These are phyloP conservation scores for Quercus phellos DNA, from an alignment of 331 rosid species.

Conservation along the genomic window DNA sequence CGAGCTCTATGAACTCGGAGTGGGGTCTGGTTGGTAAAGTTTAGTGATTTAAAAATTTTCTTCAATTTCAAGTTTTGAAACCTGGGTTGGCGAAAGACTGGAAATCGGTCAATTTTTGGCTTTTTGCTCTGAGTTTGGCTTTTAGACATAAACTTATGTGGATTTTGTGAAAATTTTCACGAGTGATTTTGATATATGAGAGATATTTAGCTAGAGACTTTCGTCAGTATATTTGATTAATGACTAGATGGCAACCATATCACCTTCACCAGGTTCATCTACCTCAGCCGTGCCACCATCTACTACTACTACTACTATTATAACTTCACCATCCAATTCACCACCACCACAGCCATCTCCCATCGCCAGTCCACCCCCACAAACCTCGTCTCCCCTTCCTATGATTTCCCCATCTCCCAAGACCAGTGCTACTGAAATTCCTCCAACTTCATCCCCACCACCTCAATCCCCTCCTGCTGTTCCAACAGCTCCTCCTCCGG, in stretches of 20 bases:
- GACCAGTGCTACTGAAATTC: conserved; percentile 22
- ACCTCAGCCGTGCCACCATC: conserved; percentile 38
- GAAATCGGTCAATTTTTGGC: conserved; percentile 11
- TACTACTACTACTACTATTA: conserved; percentile 18
- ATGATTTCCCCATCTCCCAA: conserved; percentile 30
- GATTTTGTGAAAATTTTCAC: conserved; percentile 8
- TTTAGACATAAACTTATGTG: neutral
- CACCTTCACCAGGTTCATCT: conserved; percentile 52
- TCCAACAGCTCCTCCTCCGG: conserved; percentile 1
- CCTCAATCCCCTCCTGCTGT: conserved; percentile 17
- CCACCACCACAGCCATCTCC: conserved; percentile 27
- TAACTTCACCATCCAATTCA: conserved; percentile 10
- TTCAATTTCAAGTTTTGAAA: conserved; percentile 21
- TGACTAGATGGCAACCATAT: conserved; percentile 45
- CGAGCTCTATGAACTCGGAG: neutral
- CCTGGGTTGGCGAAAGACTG: conserved; percentile 18
- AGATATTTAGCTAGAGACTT: neutral
- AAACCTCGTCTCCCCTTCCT: conserved; percentile 17
- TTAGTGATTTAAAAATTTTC: conserved; percentile 27
- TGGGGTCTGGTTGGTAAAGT: conserved; percentile 30
- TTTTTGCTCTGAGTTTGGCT: conserved; percentile 3
- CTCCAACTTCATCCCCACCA: conserved; percentile 19
- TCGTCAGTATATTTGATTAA: conserved; percentile 9
- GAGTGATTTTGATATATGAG: conserved; percentile 3
- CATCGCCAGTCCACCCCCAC: conserved; percentile 14